Evolutionary conservation across 495 filamentous ascomycete species (phyloP).

Genomic region (Aspergillus bridgeri): DNA sequence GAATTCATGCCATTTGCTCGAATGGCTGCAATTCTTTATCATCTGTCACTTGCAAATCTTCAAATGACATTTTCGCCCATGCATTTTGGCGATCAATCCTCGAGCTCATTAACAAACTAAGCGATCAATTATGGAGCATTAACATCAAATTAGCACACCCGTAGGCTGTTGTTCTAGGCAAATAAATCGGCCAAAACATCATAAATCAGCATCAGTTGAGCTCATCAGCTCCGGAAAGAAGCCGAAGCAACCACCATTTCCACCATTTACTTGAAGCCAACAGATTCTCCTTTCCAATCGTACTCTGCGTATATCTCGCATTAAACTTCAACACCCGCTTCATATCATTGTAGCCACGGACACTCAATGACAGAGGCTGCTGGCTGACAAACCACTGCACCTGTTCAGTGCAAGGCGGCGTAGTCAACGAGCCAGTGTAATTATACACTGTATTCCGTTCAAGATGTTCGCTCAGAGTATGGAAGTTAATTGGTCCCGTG

Average conservation of each 20-base stretch:
- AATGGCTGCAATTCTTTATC: no score
- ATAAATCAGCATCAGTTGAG: slow-evolving; percentile 6
- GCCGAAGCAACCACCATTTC: background rate
- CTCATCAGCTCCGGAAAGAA: background rate
- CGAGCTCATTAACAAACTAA: no score
- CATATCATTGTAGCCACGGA: slow-evolving; percentile 50
- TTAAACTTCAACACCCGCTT: slow-evolving; percentile 65
- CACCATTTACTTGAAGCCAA: slow-evolving; percentile 19
- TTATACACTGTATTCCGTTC: slow-evolving; percentile 47
- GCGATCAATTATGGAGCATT: no score
- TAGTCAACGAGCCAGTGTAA: slow-evolving; percentile 64
- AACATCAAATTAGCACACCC: no score
- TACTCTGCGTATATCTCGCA: slow-evolving; percentile 58
- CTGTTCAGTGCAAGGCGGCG: slow-evolving; percentile 63
- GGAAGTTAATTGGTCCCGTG: slow-evolving; percentile 55
- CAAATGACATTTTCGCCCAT: no score
- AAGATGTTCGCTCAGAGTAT: slow-evolving; percentile 47
- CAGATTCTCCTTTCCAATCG: slow-evolving; percentile 51
- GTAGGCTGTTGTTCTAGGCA: no score
- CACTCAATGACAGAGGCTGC: slow-evolving; percentile 48
- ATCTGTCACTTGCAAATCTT: no score
- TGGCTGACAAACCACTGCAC: slow-evolving; percentile 56
- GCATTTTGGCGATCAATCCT: no score
- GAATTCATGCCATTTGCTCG: no score
- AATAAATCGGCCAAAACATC: no score